phyloP scores from a whole-genome alignment of 2,329 filamentous ascomycete genomes.

The Apiospora arundinis region DNA sequence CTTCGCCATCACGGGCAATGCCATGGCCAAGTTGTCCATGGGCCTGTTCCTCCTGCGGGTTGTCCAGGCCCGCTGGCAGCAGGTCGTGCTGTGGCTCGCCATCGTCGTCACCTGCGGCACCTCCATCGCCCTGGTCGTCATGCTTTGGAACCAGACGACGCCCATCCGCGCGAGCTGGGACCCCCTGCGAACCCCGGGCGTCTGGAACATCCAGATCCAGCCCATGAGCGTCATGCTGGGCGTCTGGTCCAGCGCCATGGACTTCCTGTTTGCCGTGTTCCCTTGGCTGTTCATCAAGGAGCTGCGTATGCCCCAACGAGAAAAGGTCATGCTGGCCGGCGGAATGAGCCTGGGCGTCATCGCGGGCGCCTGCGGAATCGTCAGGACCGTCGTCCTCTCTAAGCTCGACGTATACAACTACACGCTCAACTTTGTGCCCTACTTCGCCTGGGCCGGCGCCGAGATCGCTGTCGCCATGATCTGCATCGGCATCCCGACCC shows the following conservation, averaged over 20 bases:
- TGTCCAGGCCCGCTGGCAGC: conserved; percentile 43
- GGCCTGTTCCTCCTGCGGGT: conserved; percentile 47
- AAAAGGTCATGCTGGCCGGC: conserved; percentile 37
- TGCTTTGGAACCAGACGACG: conserved; percentile 48
- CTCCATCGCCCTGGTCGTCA: conserved; percentile 40
- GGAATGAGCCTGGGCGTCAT: conserved; percentile 39
- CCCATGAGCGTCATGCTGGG: conserved; percentile 45
- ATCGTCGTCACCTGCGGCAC: conserved; percentile 41
- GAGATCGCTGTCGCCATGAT: conserved; percentile 39
- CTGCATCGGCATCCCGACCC: conserved; percentile 36
- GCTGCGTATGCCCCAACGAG: conserved; percentile 35
- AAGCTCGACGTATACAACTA: conserved; percentile 36
- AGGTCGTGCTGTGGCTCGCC: conserved; percentile 41
- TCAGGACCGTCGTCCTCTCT: conserved; percentile 35
- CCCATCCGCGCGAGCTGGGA: conserved; percentile 45
- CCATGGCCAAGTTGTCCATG: conserved; percentile 47
- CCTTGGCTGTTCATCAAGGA: conserved; percentile 38
- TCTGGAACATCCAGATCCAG: conserved; percentile 44
- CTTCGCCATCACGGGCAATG: conserved; percentile 45
- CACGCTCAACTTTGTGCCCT: conserved; percentile 38
- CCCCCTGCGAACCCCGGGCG: conserved; percentile 42
- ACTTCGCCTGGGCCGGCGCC: conserved; percentile 39
- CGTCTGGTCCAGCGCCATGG: conserved; percentile 45
- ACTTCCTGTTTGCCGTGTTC: conserved; percentile 36
- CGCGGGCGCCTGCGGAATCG: conserved; percentile 44